Percentiles rank a stretch among this genome's conserved stretches.
Conservation (phyloP, 257 asterid genomes). For the Solanum virginianum region DNA sequence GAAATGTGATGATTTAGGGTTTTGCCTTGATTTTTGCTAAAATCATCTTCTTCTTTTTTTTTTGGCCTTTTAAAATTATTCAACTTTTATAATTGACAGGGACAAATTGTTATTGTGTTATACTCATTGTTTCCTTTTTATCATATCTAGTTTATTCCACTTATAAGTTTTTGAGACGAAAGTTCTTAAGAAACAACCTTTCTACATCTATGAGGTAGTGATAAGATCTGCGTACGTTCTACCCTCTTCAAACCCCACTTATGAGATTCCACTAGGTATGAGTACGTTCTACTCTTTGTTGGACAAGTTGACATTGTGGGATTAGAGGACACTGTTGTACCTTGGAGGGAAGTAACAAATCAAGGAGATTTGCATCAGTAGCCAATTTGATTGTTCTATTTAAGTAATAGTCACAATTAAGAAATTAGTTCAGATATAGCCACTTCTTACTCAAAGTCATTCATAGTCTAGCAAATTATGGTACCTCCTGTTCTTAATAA, state of each 20-base stretch:
- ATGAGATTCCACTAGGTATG: too few relatives aligned
- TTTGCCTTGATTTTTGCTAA: background rate
- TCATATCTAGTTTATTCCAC: too few relatives aligned
- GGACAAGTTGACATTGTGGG: background rate
- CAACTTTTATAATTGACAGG: background rate
- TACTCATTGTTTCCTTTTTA: too few relatives aligned
- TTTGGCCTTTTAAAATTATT: background rate
- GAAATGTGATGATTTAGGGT: background rate
- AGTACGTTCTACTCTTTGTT: too few relatives aligned
- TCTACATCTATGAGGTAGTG: too few relatives aligned
- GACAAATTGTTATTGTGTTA: background rate
- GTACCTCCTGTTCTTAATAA: background rate
- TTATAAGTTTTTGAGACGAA: too few relatives aligned
- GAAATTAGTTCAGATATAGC: background rate
- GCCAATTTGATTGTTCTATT: background rate
- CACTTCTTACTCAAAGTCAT: background rate
- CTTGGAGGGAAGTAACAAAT: background rate
- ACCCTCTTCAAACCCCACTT: fast-evolving
- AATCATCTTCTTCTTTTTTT: background rate
- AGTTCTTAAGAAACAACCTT: too few relatives aligned
- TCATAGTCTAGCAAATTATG: background rate
- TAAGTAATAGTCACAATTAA: background rate
- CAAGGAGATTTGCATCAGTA: background rate
- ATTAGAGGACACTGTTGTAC: background rate
- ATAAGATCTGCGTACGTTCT: too few relatives aligned